A percentile compares a stretch with the other conserved stretches of the same genome.
Conservation (phyloP, 148 eudicot genomes). For the Camellia lanceoleosa region DNA sequence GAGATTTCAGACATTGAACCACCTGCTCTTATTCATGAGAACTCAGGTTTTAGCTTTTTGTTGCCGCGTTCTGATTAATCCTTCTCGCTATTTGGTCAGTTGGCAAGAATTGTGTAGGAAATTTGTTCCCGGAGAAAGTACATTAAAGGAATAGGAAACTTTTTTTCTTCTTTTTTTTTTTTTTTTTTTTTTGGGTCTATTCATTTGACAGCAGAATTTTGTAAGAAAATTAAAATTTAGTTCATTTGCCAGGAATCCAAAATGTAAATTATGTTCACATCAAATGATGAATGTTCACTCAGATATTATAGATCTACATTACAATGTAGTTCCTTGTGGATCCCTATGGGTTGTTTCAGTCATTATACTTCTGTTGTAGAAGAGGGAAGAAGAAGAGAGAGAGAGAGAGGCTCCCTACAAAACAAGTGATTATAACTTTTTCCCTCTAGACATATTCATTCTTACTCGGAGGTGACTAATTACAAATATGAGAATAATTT, state of each 20-base stretch:
- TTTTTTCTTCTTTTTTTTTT: too few relatives aligned
- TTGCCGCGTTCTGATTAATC: constrained; percentile 51
- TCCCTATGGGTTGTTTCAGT: not conserved
- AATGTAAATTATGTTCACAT: not conserved
- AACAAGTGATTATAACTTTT: not conserved
- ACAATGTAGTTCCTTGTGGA: not conserved
- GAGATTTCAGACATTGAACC: constrained; percentile 76
- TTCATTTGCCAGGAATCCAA: too few relatives aligned
- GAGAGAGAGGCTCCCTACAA: not conserved
- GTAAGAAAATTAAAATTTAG: too few relatives aligned
- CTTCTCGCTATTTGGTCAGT: not conserved
- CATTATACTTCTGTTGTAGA: not conserved
- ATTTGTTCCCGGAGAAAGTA: too few relatives aligned
- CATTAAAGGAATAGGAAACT: too few relatives aligned
- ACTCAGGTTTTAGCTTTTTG: constrained; percentile 83
- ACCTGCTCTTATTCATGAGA: constrained; percentile 65
- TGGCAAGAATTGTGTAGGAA: too few relatives aligned
- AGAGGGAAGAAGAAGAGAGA: not conserved
- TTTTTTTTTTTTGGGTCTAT: too few relatives aligned
- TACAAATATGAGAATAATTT: too few relatives aligned
- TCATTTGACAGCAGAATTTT: too few relatives aligned
- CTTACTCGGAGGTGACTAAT: too few relatives aligned
- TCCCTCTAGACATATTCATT: too few relatives aligned
- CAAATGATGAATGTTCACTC: not conserved
- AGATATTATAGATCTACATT: not conserved